Evolutionary conservation across 805 yeast species (phyloP), one percentile per base, ranked within the genome.

Genomic region (Sugiyamaella marilandica): DNA sequence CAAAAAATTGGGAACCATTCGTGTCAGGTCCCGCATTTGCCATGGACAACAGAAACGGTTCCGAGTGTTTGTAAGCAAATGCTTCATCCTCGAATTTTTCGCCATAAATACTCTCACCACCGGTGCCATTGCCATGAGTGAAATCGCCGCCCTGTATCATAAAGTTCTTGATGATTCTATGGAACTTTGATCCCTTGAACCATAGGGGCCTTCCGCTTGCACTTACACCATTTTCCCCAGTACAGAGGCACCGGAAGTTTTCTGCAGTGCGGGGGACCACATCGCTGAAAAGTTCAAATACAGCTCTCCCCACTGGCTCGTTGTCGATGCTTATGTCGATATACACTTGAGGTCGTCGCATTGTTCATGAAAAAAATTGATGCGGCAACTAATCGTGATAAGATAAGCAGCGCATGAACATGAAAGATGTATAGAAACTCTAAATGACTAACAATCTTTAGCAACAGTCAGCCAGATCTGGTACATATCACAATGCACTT

Each of bases 81-180:
- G 85, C 85, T 70, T 92, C 99, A 67, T 92, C 99, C 65, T 87
- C 96, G 61, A 86, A 86, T 66, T 85, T 85, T 59, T 84, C 91
- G 26, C 94, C 94, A 64, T 86, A 86, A 57, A 86, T 86, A 35
- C 88, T 82, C 66, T 83, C 88, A 50, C 94, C 94, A 41, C 94
- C 94, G 10, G 90, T 83, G 36, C 90, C 90, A 60, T 82, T 73
- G 50, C 77, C 79, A 47, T 68, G 71, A n/a, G 88, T 84, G 71
- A 89, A 90, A 67, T 90, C 97, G 61, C 97, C 97, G 68, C 96
- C 96, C 73, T 90, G 97, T 62, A 87, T 79, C 97, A 90, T 90
- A 65, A 90, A 90, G 54, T 80, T 81, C 66, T 84, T 82, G 69
- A 92, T 94, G 35, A 94, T 63, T 57, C 99, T 80, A 72, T 92